These are phyloP conservation scores for Hevea brasiliensis DNA, from an alignment of 345 rosid species.

Conservation along the genomic window DNA sequence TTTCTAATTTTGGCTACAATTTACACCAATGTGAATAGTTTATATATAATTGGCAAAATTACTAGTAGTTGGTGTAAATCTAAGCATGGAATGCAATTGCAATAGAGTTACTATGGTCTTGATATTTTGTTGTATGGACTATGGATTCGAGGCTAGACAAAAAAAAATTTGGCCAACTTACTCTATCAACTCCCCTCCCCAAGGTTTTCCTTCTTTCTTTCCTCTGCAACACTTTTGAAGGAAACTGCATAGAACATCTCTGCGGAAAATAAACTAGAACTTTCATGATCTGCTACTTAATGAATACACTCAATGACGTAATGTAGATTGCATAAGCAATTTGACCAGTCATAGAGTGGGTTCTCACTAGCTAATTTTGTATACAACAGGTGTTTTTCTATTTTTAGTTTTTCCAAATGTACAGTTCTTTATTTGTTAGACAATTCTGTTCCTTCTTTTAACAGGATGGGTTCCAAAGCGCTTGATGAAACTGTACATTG, in stretches of 20 bases:
- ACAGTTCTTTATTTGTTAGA: background rate
- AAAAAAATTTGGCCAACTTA: background rate
- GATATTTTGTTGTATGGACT: no score
- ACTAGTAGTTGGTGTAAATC: no score
- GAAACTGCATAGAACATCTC: background rate
- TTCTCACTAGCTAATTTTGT: background rate
- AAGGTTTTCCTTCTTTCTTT: background rate
- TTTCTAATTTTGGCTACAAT: no score
- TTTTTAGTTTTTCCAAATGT: background rate
- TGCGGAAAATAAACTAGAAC: background rate
- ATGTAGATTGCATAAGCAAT: background rate
- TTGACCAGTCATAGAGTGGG: background rate
- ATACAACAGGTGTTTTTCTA: background rate
- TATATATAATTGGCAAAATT: no score
- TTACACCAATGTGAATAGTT: no score
- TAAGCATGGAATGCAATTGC: no score
- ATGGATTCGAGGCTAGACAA: no score
- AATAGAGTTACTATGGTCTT: no score
- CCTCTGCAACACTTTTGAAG: background rate
- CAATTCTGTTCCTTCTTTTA: constrained; percentile 17
- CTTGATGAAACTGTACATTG: constrained; percentile 79
- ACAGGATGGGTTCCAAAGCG: constrained; percentile 97
- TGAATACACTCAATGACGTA: background rate
- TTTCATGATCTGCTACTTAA: constrained; percentile 5
- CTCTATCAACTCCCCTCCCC: background rate